Evolutionary conservation across 306 rosid genomes (phyloP), one percentile per base, ranked within the genome.

Genomic region (Pachyrhizus erosus): DNA sequence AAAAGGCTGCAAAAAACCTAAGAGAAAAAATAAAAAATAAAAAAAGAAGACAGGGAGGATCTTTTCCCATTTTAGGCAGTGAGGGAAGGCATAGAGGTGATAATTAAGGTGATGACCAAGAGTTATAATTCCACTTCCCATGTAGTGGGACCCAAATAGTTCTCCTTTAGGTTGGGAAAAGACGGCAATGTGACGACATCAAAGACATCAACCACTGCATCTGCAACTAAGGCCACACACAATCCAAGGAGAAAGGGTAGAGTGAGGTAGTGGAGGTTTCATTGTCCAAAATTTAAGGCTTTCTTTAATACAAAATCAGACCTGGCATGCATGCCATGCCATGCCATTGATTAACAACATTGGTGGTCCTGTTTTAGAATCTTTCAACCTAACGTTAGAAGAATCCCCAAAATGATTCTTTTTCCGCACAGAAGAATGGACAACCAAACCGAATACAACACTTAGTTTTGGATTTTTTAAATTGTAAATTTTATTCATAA

Each of bases 141-240:
- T 58, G 64, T 80, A 49, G 29, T 21, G 88, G 91, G 88, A 34
- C 93, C 92, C 89, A 18, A 18, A 57, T 27, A 17, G 26, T 78
- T 81, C 73, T 87, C 94, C 95, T 80, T 82, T 88, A 86, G 87
- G 84, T 68, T 87, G 64, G 98, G 97, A 92, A 92, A 90, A 88
- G 95, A 90, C 87, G 64, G 84, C 84, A 75, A 42, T 34, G 69
- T 77, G 78, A 83, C 69, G 82, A 34, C 81, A 87, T 81, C 86
- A 78, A 84, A 60, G 54, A 73, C 75, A 46, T 71, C 20, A 54
- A 80, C 42, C 21, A 75, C 72, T 40, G 57, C 85, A 8, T 65
- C 76, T 85, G 51, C 86, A 70, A 74, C 85, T 82, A 81, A 54
- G 39, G 39, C 86, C 89, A 84, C 89, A 80, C 89, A 84, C 89